Evolutionary conservation across 768 basidiomycete genomes (phyloP), one percentile per base, ranked within the genome.

Genomic region (Chiua virens): DNA sequence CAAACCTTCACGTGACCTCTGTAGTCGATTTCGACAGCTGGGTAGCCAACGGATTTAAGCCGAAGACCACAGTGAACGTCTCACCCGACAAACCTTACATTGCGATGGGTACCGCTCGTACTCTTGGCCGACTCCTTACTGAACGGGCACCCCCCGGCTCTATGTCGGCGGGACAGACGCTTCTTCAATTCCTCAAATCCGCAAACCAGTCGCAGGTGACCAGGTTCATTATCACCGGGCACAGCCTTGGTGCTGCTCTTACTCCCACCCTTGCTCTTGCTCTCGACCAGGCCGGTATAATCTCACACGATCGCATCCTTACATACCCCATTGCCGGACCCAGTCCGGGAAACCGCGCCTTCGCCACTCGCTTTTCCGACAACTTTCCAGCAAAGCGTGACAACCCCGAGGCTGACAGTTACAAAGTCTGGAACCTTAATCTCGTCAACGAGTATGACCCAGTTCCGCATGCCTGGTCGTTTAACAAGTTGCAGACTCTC

Each of bases 311-410:
- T n/a, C 5, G 7, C 9, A 41, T 45, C 7, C 21, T 61, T 3
- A 49, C 47, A 2, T 61, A 61, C 25, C 42, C 40, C 7, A 4
- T 20, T 20, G 60, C 52, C 9, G 59, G 52, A 0, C 17, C 50
- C 17, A 61, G 47, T 20, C 60, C 56, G 2, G 56, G 60, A 10
- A 51, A 61, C 41, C 22, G 34, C 34, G 34, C 15, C 7, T 34
- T 34, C 6, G 34, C 34, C 34, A 34, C 15, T 34, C 17, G 6
- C 17, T 34, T 34, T 17, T 34, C 34, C 34, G 17, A 34, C 15
- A 34, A 3, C 3, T 34, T 34, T 34, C 34, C 34, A 34, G 15
- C 34, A 14, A 34, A 15, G 7, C 4, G 34, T 17, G 34, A 34
- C 2, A 14, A 1, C 34, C 15, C 15, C 15, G 34, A 34, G 15